A percentile compares a stretch with the other conserved stretches of the same genome.
Conservation (phyloP, 805 yeast species). For the Zygoascus flipseniorum region DNA sequence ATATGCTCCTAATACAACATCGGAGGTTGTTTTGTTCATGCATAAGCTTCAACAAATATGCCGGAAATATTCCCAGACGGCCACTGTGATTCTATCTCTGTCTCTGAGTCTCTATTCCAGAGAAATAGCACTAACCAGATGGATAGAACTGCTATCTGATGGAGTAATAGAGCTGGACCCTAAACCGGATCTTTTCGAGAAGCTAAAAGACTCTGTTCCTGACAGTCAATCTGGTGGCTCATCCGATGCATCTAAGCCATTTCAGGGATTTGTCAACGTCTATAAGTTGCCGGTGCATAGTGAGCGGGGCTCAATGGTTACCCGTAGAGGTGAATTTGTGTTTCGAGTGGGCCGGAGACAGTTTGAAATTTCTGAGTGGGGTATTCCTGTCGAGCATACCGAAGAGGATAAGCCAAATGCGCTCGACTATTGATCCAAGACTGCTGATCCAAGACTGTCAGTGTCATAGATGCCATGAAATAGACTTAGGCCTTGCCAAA, state of each 20-base stretch:
- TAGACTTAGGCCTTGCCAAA: no score
- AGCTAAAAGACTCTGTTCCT: constrained; percentile 29
- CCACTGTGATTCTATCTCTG: constrained; percentile 47
- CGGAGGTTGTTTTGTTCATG: constrained; percentile 49
- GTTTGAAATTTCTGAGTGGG: constrained; percentile 89
- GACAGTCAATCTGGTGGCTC: not conserved
- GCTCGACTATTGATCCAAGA: constrained; percentile 2
- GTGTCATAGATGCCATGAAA: no score
- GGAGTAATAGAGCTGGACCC: constrained; percentile 70
- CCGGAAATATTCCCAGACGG: constrained; percentile 36
- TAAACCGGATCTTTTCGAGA: constrained; percentile 44
- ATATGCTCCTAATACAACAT: constrained; percentile 32
- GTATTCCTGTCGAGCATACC: constrained; percentile 89
- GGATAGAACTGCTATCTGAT: constrained; percentile 55
- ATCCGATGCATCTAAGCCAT: constrained; percentile 6
- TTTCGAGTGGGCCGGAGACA: constrained; percentile 75
- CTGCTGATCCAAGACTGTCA: no score
- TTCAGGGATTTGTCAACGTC: constrained; percentile 76
- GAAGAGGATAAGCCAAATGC: not conserved
- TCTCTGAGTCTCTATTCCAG: constrained; percentile 63
- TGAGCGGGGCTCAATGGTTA: constrained; percentile 73
- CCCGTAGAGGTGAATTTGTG: constrained; percentile 67
- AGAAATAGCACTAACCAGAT: constrained; percentile 36
- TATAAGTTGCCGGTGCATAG: constrained; percentile 63
- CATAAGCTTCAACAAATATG: constrained; percentile 50